Base-by-base conservation (phyloP, 805 yeast genomes). In the Barnettozyma vustinii region DNA sequence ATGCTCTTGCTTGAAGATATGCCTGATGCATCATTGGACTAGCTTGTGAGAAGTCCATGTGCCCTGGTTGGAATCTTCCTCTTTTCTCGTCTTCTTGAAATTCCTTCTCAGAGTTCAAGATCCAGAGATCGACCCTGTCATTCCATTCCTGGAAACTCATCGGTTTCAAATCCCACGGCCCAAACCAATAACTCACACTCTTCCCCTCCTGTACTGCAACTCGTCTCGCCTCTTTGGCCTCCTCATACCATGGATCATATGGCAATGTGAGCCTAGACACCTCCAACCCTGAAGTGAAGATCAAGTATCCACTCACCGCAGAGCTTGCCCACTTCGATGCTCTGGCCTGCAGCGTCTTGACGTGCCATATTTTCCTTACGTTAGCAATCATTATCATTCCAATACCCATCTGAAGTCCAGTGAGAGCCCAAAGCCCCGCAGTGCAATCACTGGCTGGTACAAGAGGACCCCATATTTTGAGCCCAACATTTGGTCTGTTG, bases 161-260 rank as follows among this genome's bases (percentile, higher is more conserved):
- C 4, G 89, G 85, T 40, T 65, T 69, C 61, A 73, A 76, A 37
- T 75, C 74, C 52, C 70, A 63, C 5, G 88, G 87, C 0, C 91
- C 91, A 61, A 76, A 81, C 90, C 90, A 84, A 64, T 72, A 69
- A 41, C 75, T 74, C 3, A 77, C 75, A 32, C 66, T 67, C 48
- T 70, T 69, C 6, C 85, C 84, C 32, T 68, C 64, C 1, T 64
- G 61, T 18, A 64, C 37, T 0, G 76, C 76, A 49, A 72, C 61
- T 18, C 65, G 66, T 36, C 88, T 74, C 32, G 80, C 83, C 16
- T 60, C 57, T 42, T 64, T 71, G 3, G 89, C 87, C 58, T 84
- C 89, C 30, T 80, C 87, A 23, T 65, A 72, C 91, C 91, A 84
- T 9, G 91, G 91, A 59, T 84, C 91, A 51, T 69, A 71, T 39